Evolutionary conservation across 2,329 filamentous ascomycete species (phyloP).

Genomic region (Aspergillus sclerotialis): DNA sequence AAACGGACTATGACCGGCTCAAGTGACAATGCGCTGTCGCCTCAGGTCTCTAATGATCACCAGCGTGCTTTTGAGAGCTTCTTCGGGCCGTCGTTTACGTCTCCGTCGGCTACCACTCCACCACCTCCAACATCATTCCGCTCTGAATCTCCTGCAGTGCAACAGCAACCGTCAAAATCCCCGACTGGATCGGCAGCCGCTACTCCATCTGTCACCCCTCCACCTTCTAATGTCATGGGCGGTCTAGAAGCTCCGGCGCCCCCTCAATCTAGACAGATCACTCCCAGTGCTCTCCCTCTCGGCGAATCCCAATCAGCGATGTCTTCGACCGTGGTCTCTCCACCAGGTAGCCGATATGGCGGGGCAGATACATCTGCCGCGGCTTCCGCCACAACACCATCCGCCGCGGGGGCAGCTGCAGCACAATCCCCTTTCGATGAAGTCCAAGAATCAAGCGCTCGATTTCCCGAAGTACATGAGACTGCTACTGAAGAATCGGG

Average conservation of each 20-base stretch:
- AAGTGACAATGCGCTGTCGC: conserved; percentile 45
- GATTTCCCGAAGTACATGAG: conserved; percentile 15
- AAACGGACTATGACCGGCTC: conserved; percentile 49
- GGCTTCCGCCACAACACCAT: conserved; percentile 20
- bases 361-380: conserved; percentile 40
- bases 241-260: conserved; percentile 49
- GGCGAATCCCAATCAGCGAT: conserved; percentile 60
- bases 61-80: conserved; percentile 78
- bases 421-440: conserved; percentile 30
- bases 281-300: conserved; percentile 68
- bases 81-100: conserved; percentile 64
- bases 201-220: conserved; percentile 58
- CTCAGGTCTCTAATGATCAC: conserved; percentile 35
- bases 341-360: conserved; percentile 60
- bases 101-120: conserved; percentile 37
- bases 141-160: conserved; percentile 34
- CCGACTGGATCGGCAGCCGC: conserved; percentile 43
- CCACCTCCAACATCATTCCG: conserved; percentile 57
- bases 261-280: conserved; percentile 69
- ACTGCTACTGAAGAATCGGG: conserved; percentile 10
- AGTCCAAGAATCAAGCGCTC: conserved; percentile 13
- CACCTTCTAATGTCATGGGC: conserved; percentile 31
- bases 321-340: conserved; percentile 71
- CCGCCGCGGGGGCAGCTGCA: conserved; percentile 11
- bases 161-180: conserved; percentile 36